These are phyloP conservation scores for Cyclaneusma minus DNA, from an alignment of 2,329 filamentous ascomycete genomes.

Conservation along the genomic window DNA sequence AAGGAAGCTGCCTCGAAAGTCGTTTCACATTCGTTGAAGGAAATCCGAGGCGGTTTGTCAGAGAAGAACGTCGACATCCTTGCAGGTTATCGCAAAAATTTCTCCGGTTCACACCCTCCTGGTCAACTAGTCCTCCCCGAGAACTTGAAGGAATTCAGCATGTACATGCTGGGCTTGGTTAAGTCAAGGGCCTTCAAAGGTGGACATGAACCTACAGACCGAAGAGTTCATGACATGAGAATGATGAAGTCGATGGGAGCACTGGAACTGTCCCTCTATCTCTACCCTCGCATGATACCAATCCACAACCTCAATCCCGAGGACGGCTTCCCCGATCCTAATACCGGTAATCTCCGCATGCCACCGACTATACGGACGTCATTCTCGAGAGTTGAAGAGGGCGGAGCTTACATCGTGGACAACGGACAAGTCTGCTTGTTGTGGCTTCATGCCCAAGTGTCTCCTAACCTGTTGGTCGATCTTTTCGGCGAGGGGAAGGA, in stretches of 20 bases:
- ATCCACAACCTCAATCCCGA: conserved; percentile 77
- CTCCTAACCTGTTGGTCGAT: conserved; percentile 78
- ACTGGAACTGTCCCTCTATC: conserved; percentile 73
- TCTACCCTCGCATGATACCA: conserved; percentile 87
- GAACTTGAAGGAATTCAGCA: conserved; percentile 87
- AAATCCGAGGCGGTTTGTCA: conserved; percentile 67
- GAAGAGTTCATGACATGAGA: conserved; percentile 79
- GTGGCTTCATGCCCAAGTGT: conserved; percentile 87
- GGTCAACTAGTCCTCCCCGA: conserved; percentile 91
- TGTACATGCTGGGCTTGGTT: conserved; percentile 83
- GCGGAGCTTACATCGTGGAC: conserved; percentile 86
- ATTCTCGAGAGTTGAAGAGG: conserved; percentile 78
- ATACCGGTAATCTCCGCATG: conserved; percentile 75
- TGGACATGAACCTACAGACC: conserved; percentile 78
- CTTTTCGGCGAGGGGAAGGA: conserved; percentile 69
- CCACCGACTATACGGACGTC: conserved; percentile 68
- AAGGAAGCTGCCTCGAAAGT: conserved; percentile 91
- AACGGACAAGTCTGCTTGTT: conserved; percentile 85
- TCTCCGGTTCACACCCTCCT: conserved; percentile 69
- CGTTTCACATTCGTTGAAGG: conserved; percentile 59
- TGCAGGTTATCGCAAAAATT: conserved; percentile 83
- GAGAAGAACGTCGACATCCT: conserved; percentile 91
- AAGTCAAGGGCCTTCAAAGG: conserved; percentile 92
- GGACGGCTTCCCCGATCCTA: conserved; percentile 80
- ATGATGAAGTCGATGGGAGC: conserved; percentile 81